These are phyloP conservation scores for Fusarium sp. DNA, from an alignment of 2,329 filamentous ascomycete species.

Conservation along the genomic window DNA sequence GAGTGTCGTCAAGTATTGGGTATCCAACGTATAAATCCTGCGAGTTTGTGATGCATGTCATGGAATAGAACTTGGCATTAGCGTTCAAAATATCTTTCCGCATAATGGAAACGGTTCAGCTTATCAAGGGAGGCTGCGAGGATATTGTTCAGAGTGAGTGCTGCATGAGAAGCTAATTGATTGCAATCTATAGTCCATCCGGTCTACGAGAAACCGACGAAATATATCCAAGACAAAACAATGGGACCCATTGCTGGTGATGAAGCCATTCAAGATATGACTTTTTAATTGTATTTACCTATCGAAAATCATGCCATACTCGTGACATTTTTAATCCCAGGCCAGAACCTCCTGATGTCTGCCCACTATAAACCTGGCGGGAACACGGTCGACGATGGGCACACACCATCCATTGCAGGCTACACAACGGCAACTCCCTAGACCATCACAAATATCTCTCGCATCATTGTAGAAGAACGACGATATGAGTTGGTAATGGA, in stretches of 20 bases:
- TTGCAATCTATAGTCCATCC: not conserved
- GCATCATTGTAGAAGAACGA: not conserved
- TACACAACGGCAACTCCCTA: not conserved
- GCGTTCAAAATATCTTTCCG: not conserved
- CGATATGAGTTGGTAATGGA: not conserved
- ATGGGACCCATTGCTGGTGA: conserved; percentile 9
- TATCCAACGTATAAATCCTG: not conserved
- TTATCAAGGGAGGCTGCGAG: conserved; percentile 4
- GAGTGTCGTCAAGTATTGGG: not conserved
- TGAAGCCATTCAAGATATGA: not conserved
- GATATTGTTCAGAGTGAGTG: not conserved
- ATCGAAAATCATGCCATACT: conserved; percentile 6
- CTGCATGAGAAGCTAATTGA: not conserved
- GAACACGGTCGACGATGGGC: not conserved
- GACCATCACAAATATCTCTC: not conserved
- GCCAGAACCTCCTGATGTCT: not conserved
- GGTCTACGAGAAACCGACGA: not conserved
- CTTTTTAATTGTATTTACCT: not conserved
- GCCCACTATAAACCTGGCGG: conserved; percentile 1
- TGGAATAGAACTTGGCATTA: not conserved
- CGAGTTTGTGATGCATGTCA: not conserved
- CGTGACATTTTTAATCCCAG: conserved; percentile 1
- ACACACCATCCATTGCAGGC: fast-evolving
- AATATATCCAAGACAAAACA: conserved; percentile 6
- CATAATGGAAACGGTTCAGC: not conserved